phyloP scores from a whole-genome alignment of 176 grass and related monocot genomes.

The Rhynchospora tenuis region DNA sequence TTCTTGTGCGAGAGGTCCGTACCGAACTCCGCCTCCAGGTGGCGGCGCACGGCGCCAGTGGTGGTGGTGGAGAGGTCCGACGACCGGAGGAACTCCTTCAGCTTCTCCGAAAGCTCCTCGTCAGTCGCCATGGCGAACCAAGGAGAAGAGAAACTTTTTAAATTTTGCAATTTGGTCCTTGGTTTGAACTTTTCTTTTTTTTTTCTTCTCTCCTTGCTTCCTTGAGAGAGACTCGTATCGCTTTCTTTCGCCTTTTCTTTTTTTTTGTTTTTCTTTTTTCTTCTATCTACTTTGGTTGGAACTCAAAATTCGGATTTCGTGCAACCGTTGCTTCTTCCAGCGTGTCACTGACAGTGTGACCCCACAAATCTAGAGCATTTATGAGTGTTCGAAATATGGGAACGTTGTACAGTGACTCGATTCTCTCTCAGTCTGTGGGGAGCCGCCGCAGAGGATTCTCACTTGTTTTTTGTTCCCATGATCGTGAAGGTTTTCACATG shows the following conservation, averaged over 20 bases:
- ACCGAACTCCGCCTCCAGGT: conserved; percentile 86
- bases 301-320: neutral
- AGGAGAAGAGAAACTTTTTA: neutral
- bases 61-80: conserved; percentile 95
- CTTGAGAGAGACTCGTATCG: conserved; percentile 3
- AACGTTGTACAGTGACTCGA: neutral
- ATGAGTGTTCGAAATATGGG: neutral
- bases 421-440: neutral
- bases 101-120: conserved; percentile 71
- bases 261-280: neutral
- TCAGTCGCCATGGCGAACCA: conserved; percentile 66
- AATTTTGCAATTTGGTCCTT: conserved; percentile 20
- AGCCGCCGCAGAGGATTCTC: neutral
- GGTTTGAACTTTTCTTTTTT: neutral
- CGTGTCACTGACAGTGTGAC: neutral
- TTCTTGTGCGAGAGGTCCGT: conserved; percentile 85
- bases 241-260: neutral
- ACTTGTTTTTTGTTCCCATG: neutral
- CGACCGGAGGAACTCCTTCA: conserved; percentile 68
- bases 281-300: neutral
- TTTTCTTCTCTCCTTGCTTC: neutral
- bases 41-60: conserved; percentile 64
- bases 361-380: neutral
- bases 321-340: neutral
- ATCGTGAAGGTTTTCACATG: too few species aligned